Evolutionary conservation across 306 rosid genomes (phyloP), one percentile per base, ranked within the genome.

Genomic region (Ceratonia siliqua): DNA sequence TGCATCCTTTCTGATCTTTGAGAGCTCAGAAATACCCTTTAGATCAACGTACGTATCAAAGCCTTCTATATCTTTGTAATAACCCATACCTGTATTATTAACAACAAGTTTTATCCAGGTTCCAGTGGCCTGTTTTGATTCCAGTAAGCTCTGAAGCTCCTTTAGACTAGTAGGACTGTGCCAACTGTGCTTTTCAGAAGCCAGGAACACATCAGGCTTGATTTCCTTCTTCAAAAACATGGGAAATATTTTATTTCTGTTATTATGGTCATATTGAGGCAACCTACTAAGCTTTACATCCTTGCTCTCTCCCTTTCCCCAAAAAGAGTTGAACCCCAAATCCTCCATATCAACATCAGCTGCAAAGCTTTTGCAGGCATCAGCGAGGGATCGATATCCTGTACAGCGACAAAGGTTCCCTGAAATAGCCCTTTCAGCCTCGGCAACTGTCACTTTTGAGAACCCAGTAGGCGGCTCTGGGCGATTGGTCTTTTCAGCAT

Each of bases 381-480:
- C 99, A 36, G 92, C 99, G 49, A 91, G 90, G 3, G 99, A 71
- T 33, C 97, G 87, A 35, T 94, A 94, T 2, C 98, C 96, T 0
- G 98, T 91, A 62, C 98, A 94, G n/a, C 97, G 91, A 72, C 98
- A 94, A 56, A 91, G 98, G 82, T 91, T 88, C 13, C 98, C 98
- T 15, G 97, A 78, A 73, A 90, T 57, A 32, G 96, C 84, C 85
- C 59, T 88, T 76, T 94, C 97, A 15, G 97, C 97, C 69, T 90
- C 95, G 12, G 75, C 33, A 72, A 79, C 86, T 0, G 88, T 80
- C 41, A 92, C 25, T 63, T 94, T 94, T 21, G 98, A 94, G 82
- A 94, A 88, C 0, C 96, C 96, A 0, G 81, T 10, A 24, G 87
- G 85, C 33, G 98, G 88, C 3, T 87, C 87, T 0, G 76, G 79